Percentiles rank a stretch among this genome's conserved stretches.
These are phyloP conservation scores for Ganoderma meredithae DNA, from an alignment of 1,284 basidiomycete genomes.

Conservation along the genomic window DNA sequence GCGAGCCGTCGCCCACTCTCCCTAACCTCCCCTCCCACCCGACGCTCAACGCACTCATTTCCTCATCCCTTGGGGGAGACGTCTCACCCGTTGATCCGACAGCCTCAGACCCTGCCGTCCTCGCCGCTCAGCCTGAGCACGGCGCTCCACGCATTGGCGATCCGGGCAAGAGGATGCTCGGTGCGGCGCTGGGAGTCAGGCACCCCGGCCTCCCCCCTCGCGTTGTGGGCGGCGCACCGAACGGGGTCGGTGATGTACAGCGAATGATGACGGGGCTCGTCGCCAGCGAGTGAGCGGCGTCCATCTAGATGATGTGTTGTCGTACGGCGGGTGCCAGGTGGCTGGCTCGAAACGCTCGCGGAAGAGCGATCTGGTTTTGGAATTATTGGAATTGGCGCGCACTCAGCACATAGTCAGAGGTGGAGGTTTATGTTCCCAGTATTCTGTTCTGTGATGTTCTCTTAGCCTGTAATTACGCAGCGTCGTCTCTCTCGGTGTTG, in stretches of 20 bases:
- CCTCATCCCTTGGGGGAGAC: conserved; percentile 65
- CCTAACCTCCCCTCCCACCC: conserved; percentile 81
- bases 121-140: conserved; percentile 53
- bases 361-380: conserved; percentile 13
- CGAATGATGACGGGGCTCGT: conserved; percentile 78
- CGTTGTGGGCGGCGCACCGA: conserved; percentile 62
- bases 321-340: background rate
- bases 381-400: conserved; percentile 27
- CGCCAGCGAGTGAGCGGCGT: conserved; percentile 68
- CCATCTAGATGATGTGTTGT: conserved; percentile 28
- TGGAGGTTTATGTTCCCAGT: conserved; percentile 35
- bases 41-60: conserved; percentile 82
- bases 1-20: conserved; percentile 81
- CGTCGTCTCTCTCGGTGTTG: conserved; percentile 33
- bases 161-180: conserved; percentile 85
- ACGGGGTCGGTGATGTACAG: conserved; percentile 76
- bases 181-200: conserved; percentile 79
- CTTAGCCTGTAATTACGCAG: conserved; percentile 34
- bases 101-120: conserved; percentile 67
- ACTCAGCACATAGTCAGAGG: conserved; percentile 29
- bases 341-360: conserved; percentile 8
- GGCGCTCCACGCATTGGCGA: conserved; percentile 73
- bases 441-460: conserved; percentile 34
- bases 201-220: conserved; percentile 75
- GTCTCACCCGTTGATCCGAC: conserved; percentile 51